Conservation (phyloP, 2,329 filamentous ascomycete species). For the Simplicillium aogashimaense region DNA sequence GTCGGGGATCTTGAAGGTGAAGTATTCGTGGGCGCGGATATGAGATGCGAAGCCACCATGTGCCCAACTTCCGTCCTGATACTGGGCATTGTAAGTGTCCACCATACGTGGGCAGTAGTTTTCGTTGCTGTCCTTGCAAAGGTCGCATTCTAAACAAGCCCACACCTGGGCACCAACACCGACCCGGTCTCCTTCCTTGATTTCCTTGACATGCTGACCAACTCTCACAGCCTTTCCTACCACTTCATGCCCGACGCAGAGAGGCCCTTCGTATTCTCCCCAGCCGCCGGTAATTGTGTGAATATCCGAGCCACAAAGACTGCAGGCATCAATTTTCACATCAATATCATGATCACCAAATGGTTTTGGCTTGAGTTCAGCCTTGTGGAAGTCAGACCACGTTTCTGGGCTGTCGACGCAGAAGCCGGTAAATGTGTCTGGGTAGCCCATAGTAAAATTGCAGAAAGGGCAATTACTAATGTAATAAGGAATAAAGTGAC, state of each 20-base stretch:
- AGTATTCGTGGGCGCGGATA: conserved; percentile 43
- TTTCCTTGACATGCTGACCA: conserved; percentile 31
- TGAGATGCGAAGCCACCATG: conserved; percentile 54
- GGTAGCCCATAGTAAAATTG: conserved; percentile 16
- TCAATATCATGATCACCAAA: conserved; percentile 35
- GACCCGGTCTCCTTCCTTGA: conserved; percentile 54
- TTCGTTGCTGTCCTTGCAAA: conserved; percentile 37
- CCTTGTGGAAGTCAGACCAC: conserved; percentile 30
- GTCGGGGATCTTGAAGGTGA: conserved; percentile 50
- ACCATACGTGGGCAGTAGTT: conserved; percentile 38
- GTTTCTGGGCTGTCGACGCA: conserved; percentile 29
- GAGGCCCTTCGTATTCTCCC: conserved; percentile 36
- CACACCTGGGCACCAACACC: conserved; percentile 52
- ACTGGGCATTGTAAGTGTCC: conserved; percentile 47
- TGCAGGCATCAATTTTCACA: conserved; percentile 61
- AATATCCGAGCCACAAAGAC: conserved; percentile 52
- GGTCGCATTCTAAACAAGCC: conserved; percentile 41
- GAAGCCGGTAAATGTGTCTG: conserved; percentile 32
- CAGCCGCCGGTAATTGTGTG: conserved; percentile 49
- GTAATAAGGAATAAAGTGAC: too few species aligned
- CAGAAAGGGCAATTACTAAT: too few species aligned
- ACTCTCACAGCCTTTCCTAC: conserved; percentile 43
- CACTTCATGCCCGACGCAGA: conserved; percentile 49
- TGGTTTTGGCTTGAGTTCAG: conserved; percentile 24
- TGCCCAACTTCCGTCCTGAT: conserved; percentile 41